These are phyloP conservation scores for Globisporangium mamillatum DNA, from an alignment of 352 stramenopile genomes.

Conservation along the genomic window DNA sequence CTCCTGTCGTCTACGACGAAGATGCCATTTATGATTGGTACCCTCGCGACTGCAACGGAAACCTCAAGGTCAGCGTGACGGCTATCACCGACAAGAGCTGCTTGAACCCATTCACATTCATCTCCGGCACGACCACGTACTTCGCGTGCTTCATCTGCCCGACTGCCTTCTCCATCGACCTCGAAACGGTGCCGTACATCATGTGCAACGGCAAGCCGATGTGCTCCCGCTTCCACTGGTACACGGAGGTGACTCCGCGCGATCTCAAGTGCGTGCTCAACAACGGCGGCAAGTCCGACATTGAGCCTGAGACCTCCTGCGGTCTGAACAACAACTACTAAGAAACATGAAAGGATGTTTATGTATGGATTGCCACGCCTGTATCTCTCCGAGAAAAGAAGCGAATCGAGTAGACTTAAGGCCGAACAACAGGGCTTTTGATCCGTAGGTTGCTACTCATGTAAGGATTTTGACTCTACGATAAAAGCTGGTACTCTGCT, in stretches of 20 bases:
- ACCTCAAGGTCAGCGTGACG: slow-evolving; percentile 7
- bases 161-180: slow-evolving; percentile 10
- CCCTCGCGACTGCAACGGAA: slow-evolving; percentile 8
- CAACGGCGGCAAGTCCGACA: slow-evolving; percentile 18
- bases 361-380: neutral
- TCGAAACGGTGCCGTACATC: slow-evolving; percentile 10
- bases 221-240: slow-evolving; percentile 22
- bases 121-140: slow-evolving; percentile 9
- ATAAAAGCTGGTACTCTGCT: neutral
- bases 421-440: neutral
- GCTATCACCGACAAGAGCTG: slow-evolving; percentile 9
- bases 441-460: neutral
- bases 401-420: neutral
- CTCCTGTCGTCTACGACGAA: slow-evolving; percentile 5
- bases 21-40: slow-evolving; percentile 11
- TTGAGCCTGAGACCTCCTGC: slow-evolving; percentile 17
- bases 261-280: slow-evolving; percentile 26
- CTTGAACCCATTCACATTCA: slow-evolving; percentile 17
- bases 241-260: slow-evolving; percentile 15
- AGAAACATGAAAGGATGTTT: neutral
- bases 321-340: slow-evolving; percentile 13
- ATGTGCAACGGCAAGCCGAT: slow-evolving; percentile 26
- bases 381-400: neutral
- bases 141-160: slow-evolving; percentile 21
- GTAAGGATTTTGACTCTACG: neutral